Evolutionary conservation across 805 yeast species (phyloP), one percentile per base, ranked within the genome.

Genomic region (Teunomyces gatunensis): DNA sequence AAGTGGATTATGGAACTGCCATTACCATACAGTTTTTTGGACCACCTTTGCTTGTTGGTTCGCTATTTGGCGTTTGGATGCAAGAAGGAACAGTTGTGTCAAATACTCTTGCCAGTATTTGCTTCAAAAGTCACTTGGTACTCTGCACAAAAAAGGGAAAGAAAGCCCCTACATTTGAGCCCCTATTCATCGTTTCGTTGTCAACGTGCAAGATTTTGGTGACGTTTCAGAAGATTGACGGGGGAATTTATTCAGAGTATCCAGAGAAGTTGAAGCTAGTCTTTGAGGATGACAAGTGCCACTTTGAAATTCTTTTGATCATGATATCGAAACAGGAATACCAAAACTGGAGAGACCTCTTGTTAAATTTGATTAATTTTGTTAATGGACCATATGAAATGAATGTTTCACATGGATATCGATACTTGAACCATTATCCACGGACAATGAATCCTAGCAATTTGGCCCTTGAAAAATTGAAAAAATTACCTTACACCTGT

Each of bases 91-190:
- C 39, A 25, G 13, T 42, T 17, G 18, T 42, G n/a, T 44, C 48
- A 36, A 46, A 54, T 17, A 59, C 47, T 48, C 56, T 63, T 60
- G 80, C 65, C 45, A 69, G 58, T 37, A 47, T 80, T 37, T 54
- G 80, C 17, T 81, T 78, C 64, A 78, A 81, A 49, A 70, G 81
- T 4, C 83, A 80, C 57, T 55, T 81, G 23, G 52, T 82, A 0
- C 48, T 78, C 30, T 49, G 64, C 20, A 49, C 64, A 13, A 42
- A 56, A 20, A 63, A 61, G 49, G 44, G 46, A 11, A 47, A 53
- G 9, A 63, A 61, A 47, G 41, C 47, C 10, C 45, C 53, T 6
- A 64, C 54, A 23, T 56, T 60, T 29, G 71, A 64, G 4, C 67
- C 79, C 5, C 65, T 62, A 12, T 77, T 80, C 51, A 68, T 81